These are phyloP conservation scores for Stygiomarasmius scandens DNA, from an alignment of 1,284 basidiomycete species.

Conservation along the genomic window DNA sequence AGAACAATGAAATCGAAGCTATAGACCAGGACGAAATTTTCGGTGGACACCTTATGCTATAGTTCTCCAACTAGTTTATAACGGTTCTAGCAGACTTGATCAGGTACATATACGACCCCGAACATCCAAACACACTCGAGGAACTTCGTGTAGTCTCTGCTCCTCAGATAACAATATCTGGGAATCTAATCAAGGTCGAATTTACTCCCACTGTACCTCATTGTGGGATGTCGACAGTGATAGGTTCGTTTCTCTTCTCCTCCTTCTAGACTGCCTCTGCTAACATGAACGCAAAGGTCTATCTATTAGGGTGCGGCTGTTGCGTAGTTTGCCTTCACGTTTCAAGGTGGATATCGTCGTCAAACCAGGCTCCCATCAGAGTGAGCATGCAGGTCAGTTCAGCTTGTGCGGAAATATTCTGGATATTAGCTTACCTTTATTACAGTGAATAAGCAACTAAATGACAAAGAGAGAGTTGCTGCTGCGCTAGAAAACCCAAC, in stretches of 20 bases:
- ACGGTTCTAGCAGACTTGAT: conserved; percentile 78
- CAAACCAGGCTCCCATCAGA: conserved; percentile 94
- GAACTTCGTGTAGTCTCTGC: conserved; percentile 94
- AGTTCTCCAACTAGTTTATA: no score
- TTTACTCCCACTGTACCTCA: conserved; percentile 98
- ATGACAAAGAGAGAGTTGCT: conserved; percentile 98
- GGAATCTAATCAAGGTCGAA: conserved; percentile 81
- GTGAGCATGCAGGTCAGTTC: conserved; percentile 78
- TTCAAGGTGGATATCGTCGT: conserved; percentile 96
- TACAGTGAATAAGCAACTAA: conserved; percentile 96
- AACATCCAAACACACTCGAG: conserved; percentile 96
- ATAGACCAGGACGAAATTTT: conserved; percentile 76
- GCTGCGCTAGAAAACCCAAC: conserved; percentile 94
- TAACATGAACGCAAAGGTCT: conserved; percentile 75
- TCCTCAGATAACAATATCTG: conserved; percentile 78
- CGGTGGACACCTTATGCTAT: conserved; percentile 38
- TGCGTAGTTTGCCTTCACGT: conserved; percentile 87
- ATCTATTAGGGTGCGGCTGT: conserved; percentile 88
- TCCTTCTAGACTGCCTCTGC: background rate
- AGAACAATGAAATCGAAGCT: conserved; percentile 51
- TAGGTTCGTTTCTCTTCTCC: conserved; percentile 56
- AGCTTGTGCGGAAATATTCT: background rate
- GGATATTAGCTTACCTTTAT: background rate
- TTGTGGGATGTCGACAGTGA: conserved; percentile 97
- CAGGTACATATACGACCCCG: conserved; percentile 92